These are phyloP conservation scores for Aspergillus sclerotialis DNA, from an alignment of 2,329 filamentous ascomycete species.

Conservation along the genomic window DNA sequence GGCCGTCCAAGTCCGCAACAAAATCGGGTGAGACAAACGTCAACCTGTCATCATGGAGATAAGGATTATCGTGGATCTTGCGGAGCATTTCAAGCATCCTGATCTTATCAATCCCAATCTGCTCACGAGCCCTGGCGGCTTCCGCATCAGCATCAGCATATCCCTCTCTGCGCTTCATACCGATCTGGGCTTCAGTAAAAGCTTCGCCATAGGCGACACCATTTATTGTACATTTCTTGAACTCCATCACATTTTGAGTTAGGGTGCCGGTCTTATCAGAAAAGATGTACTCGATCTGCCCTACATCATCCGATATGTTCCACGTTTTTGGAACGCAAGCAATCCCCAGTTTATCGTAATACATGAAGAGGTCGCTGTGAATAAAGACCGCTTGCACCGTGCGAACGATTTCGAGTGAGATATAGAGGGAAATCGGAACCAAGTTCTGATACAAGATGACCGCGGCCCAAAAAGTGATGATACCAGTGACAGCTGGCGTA, in stretches of 20 bases:
- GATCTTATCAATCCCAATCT: conserved; percentile 72
- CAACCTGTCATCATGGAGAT: conserved; percentile 78
- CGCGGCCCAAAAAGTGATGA: conserved; percentile 94
- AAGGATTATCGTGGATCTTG: conserved; percentile 78
- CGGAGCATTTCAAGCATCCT: conserved; percentile 67
- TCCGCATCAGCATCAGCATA: conserved; percentile 82
- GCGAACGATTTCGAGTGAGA: conserved; percentile 91
- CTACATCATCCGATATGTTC: conserved; percentile 98
- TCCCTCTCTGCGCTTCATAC: conserved; percentile 88
- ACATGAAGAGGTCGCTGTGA: conserved; percentile 93
- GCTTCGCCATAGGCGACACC: conserved; percentile 95
- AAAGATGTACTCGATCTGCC: conserved; percentile 98
- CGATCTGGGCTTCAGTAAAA: conserved; percentile 93
- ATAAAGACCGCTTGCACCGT: conserved; percentile 94
- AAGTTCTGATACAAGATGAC: conserved; percentile 97
- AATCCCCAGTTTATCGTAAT: conserved; percentile 89
- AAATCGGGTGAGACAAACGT: conserved; percentile 92
- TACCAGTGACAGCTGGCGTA: conserved; percentile 69
- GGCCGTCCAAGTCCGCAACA: conserved; percentile 71
- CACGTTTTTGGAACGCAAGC: conserved; percentile 95
- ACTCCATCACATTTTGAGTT: conserved; percentile 95
- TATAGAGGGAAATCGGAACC: conserved; percentile 96
- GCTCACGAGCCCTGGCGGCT: conserved; percentile 60
- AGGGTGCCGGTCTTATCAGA: conserved; percentile 89
- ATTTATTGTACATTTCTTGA: conserved; percentile 97